phyloP scores from a whole-genome alignment of 495 filamentous ascomycete genomes.

The Aspergillus sclerotioniger region DNA sequence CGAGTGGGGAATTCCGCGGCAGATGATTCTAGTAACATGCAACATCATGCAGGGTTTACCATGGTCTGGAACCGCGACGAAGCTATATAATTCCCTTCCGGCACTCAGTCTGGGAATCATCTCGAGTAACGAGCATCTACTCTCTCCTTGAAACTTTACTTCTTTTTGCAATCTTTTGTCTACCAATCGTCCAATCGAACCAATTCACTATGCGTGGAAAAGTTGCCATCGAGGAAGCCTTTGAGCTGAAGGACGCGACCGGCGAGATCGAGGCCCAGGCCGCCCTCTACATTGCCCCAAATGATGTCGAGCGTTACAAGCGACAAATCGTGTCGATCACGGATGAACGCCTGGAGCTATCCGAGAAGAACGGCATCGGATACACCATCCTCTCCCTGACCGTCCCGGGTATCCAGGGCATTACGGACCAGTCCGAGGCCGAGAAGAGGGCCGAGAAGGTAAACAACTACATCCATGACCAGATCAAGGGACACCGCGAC shows the following conservation, averaged over 20 bases:
- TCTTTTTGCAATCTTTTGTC: not conserved
- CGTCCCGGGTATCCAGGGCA: slow-evolving; percentile 50
- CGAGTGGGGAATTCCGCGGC: not conserved
- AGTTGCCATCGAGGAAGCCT: slow-evolving; percentile 37
- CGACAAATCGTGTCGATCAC: slow-evolving; percentile 36
- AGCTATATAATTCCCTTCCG: slow-evolving; percentile 2
- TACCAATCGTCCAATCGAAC: not conserved
- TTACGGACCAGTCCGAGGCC: slow-evolving; percentile 23
- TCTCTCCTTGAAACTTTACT: not conserved
- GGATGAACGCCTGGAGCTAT: slow-evolving; percentile 36
- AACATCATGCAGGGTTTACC: not conserved
- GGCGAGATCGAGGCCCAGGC: slow-evolving; percentile 26
- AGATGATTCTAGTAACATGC: not conserved
- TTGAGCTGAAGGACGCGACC: slow-evolving; percentile 22
- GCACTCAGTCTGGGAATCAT: not conserved
- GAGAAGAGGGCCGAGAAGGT: slow-evolving; percentile 28
- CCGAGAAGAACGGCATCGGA: slow-evolving; percentile 50
- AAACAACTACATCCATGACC: slow-evolving; percentile 47
- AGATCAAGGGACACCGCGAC: slow-evolving; percentile 35
- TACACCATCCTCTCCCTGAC: slow-evolving; percentile 50
- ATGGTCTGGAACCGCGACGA: not conserved
- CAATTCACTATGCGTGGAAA: slow-evolving; percentile 30
- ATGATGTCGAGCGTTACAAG: slow-evolving; percentile 20
- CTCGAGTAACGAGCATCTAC: not conserved
- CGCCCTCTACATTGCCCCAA: slow-evolving; percentile 20